Evolutionary conservation across 2,329 filamentous ascomycete genomes (phyloP), one percentile per base, ranked within the genome.

Genomic region (Botrytis tulipae): DNA sequence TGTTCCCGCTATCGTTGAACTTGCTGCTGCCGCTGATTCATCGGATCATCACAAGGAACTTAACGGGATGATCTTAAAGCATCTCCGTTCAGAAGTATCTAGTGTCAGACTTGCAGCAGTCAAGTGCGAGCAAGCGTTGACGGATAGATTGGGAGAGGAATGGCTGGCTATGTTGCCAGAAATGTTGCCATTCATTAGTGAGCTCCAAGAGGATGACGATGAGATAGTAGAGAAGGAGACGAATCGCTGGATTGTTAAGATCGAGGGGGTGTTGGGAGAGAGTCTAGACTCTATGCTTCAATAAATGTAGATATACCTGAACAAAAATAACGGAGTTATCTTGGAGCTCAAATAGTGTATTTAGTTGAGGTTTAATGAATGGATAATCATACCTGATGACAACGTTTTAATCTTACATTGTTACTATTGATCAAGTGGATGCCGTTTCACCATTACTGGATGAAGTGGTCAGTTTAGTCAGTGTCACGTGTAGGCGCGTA

Each of bases 171-270:
- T 97, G 85, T 82, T 98, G 80, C 94, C 95, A 0, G 96, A 99
- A 87, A 98, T 98, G 92, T 84, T 99, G 81, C 95, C 97, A 32
- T 93, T 95, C 76, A 97, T 99, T 78, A 97, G 93, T 80, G 96
- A 99, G 84, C 83, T 97, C 80, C 92, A 97, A 84, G 96, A 99
- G 81, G 96, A 99, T 81, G 96, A 98, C 78, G 95, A 98, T 80
- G 96, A 98, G 84, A 87, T 88, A 42, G 95, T 99, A 37, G 96
- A 99, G 85, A 86, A 90, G 80, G 95, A 97, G 85, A 95, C 94
- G 54, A 89, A 95, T 81, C 87, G 90, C 79, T 98, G 96, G 95
- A 96, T 98, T 78, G 88, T 91, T 80, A 90, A 91, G 83, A 97
- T 99, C 80, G 95, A 98, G 83, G 91, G 89, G 65, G 92, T 97